Evolutionary conservation across 768 basidiomycete species (phyloP).

Genomic region (Mycena metata): DNA sequence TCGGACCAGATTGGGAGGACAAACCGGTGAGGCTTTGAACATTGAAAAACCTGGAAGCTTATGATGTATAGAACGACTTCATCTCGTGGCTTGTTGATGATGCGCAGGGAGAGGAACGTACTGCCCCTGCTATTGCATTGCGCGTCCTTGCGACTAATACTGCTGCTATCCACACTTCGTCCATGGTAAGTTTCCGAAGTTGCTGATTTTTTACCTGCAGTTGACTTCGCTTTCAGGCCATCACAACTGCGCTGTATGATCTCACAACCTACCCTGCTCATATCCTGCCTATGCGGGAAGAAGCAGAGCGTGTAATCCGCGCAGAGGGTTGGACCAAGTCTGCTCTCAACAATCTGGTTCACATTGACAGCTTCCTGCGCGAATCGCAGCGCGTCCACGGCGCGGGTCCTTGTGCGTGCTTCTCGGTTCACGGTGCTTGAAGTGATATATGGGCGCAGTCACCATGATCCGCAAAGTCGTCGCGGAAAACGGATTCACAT

Average conservation of each 20-base stretch:
- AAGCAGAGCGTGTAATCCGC: background rate
- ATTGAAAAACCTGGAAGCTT: too few species aligned
- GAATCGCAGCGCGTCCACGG: conserved; percentile 22
- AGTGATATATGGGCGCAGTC: background rate
- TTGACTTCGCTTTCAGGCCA: background rate
- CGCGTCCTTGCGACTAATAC: conserved; percentile 1
- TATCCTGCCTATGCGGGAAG: conserved; percentile 13
- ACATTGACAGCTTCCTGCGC: conserved; percentile 18
- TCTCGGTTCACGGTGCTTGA: background rate
- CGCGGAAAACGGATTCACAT: conserved; percentile 43
- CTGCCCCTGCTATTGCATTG: background rate
- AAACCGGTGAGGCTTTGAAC: conserved; percentile 46
- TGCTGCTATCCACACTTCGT: conserved; percentile 8
- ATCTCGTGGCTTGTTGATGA: conserved; percentile 19
- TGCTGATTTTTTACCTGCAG: background rate
- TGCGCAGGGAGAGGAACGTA: background rate
- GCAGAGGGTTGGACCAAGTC: conserved; percentile 15
- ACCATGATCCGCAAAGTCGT: background rate
- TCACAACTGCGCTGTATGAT: conserved; percentile 24
- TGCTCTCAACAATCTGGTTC: conserved; percentile 5
- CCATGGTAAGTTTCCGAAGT: background rate
- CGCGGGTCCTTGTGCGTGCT: background rate
- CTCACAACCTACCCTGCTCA: conserved; percentile 8
- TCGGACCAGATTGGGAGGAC: conserved; percentile 45
- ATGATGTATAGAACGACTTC: conserved; percentile 6